Conservation (phyloP, 345 rosid species). For the Raphanus sativus region DNA sequence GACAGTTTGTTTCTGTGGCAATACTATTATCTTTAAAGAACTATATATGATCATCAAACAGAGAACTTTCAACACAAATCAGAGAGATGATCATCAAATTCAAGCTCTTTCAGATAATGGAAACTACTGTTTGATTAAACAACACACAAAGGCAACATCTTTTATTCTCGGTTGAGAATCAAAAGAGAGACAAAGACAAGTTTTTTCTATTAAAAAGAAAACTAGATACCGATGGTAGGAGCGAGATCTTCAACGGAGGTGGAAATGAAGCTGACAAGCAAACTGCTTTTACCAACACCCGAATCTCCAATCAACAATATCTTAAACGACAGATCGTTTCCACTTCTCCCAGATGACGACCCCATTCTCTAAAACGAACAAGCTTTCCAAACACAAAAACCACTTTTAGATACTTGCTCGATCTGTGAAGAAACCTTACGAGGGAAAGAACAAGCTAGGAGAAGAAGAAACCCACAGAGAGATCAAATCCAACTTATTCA, state of each 20-base stretch:
- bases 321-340: conserved; percentile 89
- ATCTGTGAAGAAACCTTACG: conserved; percentile 7
- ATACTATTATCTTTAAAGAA: too few relatives aligned
- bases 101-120: not conserved
- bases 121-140: conserved; percentile 26
- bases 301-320: conserved; percentile 97
- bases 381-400: not conserved
- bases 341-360: conserved; percentile 68
- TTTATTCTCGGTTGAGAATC: conserved; percentile 4
- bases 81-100: not conserved
- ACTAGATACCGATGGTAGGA: conserved; percentile 98
- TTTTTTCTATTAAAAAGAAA: too few relatives aligned
- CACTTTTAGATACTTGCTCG: conserved; percentile 2
- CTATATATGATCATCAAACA: not conserved
- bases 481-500: conserved; percentile 39
- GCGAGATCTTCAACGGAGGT: conserved; percentile 67
- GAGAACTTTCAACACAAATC: not conserved
- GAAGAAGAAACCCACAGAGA: conserved; percentile 26
- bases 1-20: too few relatives aligned
- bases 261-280: conserved; percentile 95
- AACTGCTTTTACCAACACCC: conserved; percentile 94
- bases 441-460: not conserved
- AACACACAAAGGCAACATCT: not conserved
- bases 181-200: conserved; percentile 10
- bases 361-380: conserved; percentile 57